Percentiles rank a stretch among this genome's conserved stretches.
phyloP scores from a whole-genome alignment of 2,329 filamentous ascomycete species.

The Arthrinium puccinioides region DNA sequence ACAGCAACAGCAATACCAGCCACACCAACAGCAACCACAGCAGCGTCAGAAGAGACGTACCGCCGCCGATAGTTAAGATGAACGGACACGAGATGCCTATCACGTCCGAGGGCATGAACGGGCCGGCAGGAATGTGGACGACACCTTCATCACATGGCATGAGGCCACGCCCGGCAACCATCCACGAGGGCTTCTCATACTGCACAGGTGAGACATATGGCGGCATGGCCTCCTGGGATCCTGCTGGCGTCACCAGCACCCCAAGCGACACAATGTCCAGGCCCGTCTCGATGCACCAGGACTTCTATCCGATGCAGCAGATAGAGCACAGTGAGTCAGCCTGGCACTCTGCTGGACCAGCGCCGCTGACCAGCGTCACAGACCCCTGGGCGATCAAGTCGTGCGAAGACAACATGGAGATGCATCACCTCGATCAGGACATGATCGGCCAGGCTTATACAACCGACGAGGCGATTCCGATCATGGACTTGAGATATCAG shows the following conservation, averaged over 20 bases:
- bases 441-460: conserved; percentile 59
- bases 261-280: conserved; percentile 45
- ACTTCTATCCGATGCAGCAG: conserved; percentile 44
- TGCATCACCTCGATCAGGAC: conserved; percentile 48
- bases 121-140: conserved; percentile 44
- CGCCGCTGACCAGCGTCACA: conserved; percentile 19
- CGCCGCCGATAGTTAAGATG: conserved; percentile 40
- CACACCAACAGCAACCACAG: no score
- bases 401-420: conserved; percentile 49
- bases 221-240: conserved; percentile 49
- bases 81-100: conserved; percentile 40
- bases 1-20: conserved; percentile 19
- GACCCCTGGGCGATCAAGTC: conserved; percentile 47
- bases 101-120: conserved; percentile 39
- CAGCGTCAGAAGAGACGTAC: conserved; percentile 38
- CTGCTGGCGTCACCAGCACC: conserved; percentile 39
- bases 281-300: conserved; percentile 46
- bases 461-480: conserved; percentile 54
- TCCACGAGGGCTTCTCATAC: conserved; percentile 56
- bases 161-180: conserved; percentile 49
- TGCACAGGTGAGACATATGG: conserved; percentile 47
- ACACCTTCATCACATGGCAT: conserved; percentile 44
- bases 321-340: conserved; percentile 40
- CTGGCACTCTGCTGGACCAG: conserved; percentile 5
- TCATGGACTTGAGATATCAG: conserved; percentile 52